These are phyloP conservation scores for Coniochaeta prunicola DNA, from an alignment of 2,329 filamentous ascomycete species.

Conservation along the genomic window DNA sequence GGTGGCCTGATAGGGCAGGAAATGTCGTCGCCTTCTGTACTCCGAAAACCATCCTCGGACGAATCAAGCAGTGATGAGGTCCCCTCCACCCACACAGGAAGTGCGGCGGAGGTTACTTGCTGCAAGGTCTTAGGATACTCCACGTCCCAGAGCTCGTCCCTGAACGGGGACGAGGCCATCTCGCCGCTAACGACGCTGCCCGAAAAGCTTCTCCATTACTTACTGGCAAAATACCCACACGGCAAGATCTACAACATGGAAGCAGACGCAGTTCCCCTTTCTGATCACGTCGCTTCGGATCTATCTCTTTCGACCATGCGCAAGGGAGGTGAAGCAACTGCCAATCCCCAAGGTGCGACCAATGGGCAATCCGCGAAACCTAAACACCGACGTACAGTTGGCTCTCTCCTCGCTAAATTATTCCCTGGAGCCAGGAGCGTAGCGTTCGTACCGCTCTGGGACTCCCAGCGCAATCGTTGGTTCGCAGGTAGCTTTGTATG, in stretches of 20 bases:
- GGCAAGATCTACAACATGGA: constrained; percentile 40
- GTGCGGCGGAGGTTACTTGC: constrained; percentile 1
- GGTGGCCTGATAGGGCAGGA: constrained; percentile 18
- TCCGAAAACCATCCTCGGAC: constrained; percentile 4
- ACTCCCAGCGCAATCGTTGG: constrained; percentile 33
- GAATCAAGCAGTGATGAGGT: constrained; percentile 12
- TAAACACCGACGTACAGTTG: constrained; percentile 15
- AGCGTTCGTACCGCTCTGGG: constrained; percentile 38
- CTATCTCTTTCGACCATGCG: constrained; percentile 17
- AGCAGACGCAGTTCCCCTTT: constrained; percentile 22
- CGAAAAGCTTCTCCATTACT: constrained; percentile 28
- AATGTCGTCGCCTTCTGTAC: constrained; percentile 5
- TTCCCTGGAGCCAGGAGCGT: constrained; percentile 38
- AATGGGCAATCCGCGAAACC: neutral
- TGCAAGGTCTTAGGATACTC: constrained; percentile 32
- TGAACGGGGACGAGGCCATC: constrained; percentile 17
- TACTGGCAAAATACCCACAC: constrained; percentile 35
- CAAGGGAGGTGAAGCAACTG: constrained; percentile 5
- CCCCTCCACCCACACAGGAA: neutral
- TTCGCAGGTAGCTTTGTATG: constrained; percentile 43
- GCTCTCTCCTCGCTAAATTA: constrained; percentile 19
- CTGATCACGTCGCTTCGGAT: constrained; percentile 14
- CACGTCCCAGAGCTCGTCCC: constrained; percentile 22
- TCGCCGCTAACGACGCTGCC: constrained; percentile 19
- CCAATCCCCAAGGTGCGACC: neutral